Conservation (phyloP, 768 basidiomycete genomes). For the Tephrocybe sp. region DNA sequence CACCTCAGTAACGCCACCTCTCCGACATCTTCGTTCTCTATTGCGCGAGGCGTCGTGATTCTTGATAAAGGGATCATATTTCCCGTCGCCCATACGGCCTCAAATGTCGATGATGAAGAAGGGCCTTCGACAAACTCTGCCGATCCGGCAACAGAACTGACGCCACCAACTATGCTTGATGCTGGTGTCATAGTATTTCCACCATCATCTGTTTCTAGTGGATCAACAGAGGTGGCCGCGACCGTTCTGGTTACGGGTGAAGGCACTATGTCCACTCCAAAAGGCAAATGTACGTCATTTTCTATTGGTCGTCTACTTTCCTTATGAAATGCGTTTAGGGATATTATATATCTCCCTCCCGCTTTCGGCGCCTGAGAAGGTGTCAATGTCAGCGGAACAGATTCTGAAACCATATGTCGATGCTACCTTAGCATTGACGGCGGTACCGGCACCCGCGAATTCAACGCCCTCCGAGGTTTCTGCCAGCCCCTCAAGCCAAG, state of each 20-base stretch:
- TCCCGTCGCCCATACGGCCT: constrained; percentile 12
- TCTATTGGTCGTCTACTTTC: neutral
- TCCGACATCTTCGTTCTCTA: constrained; percentile 1
- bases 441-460: neutral
- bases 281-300: constrained; percentile 60
- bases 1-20: constrained; percentile 6
- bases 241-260: constrained; percentile 70
- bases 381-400: constrained; percentile 30
- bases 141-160: constrained; percentile 5
- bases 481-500: constrained; percentile 13
- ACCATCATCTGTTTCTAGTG: constrained; percentile 54
- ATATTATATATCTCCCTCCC: constrained; percentile 60
- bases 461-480: neutral
- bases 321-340: constrained; percentile 34
- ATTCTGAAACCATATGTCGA: constrained; percentile 58
- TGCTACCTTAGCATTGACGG: constrained; percentile 34
- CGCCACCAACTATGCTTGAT: constrained; percentile 39
- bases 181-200: constrained; percentile 75
- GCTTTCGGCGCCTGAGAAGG: constrained; percentile 21
- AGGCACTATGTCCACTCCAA: constrained; percentile 70
- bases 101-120: constrained; percentile 12
- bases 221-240: constrained; percentile 46
- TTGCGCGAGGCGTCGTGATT: constrained; percentile 34
- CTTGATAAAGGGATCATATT: constrained; percentile 32
- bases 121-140: constrained; percentile 22